Conservation (phyloP, 1,284 basidiomycete species). For the Trichosporon sp. region DNA sequence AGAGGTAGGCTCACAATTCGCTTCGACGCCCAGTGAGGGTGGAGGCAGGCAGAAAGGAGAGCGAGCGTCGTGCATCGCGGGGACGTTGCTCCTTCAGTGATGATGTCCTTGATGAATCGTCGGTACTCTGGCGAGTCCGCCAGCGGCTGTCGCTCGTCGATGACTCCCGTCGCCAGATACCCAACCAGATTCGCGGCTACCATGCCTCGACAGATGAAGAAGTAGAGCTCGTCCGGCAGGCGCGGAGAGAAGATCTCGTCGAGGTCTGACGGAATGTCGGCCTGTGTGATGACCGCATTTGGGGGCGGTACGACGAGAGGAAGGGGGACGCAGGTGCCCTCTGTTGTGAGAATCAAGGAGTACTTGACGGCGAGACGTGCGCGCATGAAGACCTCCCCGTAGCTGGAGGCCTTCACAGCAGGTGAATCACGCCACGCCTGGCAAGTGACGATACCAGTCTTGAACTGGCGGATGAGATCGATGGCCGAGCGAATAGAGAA, state of each 20-base stretch:
- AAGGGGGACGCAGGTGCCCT: slow-evolving; percentile 81
- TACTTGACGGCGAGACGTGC: slow-evolving; percentile 89
- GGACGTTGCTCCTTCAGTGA: slow-evolving; percentile 85
- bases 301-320: slow-evolving; percentile 64
- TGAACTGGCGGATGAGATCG: slow-evolving; percentile 84
- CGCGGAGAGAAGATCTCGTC: slow-evolving; percentile 94
- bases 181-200: slow-evolving; percentile 80
- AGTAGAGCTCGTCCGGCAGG: slow-evolving; percentile 94
- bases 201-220: slow-evolving; percentile 88
- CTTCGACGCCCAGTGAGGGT: slow-evolving; percentile 67
- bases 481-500: slow-evolving; percentile 74
- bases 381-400: slow-evolving; percentile 81
- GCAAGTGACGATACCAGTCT: slow-evolving; percentile 75
- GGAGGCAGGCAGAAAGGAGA: slow-evolving; percentile 67
- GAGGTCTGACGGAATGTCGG: slow-evolving; percentile 83
- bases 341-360: slow-evolving; percentile 82
- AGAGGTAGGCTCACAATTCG: slow-evolving; percentile 53
- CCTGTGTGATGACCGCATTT: slow-evolving; percentile 56
- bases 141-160: slow-evolving; percentile 82
- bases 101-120: slow-evolving; percentile 88
- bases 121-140: slow-evolving; percentile 92
- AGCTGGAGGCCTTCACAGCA: slow-evolving; percentile 45
- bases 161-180: slow-evolving; percentile 75
- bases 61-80: slow-evolving; percentile 87
- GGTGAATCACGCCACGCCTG: slow-evolving; percentile 63